A percentile compares a stretch with the other conserved stretches of the same genome.
Evolutionary conservation across 345 rosid species (phyloP).

Genomic region (Streptanthus diversifolius): DNA sequence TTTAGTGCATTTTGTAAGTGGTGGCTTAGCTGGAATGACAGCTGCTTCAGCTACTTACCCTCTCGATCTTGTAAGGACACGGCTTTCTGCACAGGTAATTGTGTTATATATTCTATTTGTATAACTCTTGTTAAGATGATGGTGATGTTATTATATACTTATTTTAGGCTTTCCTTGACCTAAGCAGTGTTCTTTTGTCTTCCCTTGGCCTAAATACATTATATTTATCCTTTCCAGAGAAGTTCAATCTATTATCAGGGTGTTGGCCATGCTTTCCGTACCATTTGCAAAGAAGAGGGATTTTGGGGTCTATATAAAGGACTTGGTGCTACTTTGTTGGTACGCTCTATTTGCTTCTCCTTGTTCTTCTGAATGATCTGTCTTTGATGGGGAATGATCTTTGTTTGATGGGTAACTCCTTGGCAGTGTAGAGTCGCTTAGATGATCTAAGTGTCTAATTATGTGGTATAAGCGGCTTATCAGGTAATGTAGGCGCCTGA

Average conservation of each 20-base stretch:
- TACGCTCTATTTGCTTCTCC: conserved; percentile 32
- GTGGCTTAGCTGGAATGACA: conserved; percentile 92
- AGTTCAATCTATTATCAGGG: conserved; percentile 75
- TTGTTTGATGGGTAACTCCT: background rate
- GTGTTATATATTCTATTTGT: background rate
- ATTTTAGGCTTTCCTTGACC: background rate
- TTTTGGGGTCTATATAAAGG: conserved; percentile 82
- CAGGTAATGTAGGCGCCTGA: background rate
- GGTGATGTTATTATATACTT: background rate
- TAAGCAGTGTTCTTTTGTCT: background rate
- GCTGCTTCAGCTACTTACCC: conserved; percentile 99
- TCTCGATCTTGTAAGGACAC: conserved; percentile 93
- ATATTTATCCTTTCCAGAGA: conserved; percentile 49
- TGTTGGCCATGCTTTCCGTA: conserved; percentile 76
- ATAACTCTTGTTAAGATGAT: no score
- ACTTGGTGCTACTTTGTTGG: conserved; percentile 87
- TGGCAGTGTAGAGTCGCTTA: conserved; percentile 14
- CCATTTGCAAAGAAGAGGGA: conserved; percentile 84
- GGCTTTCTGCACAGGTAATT: conserved; percentile 91
- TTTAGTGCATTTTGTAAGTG: conserved; percentile 65
- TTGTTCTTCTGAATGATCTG: background rate
- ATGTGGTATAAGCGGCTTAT: background rate
- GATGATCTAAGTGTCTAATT: background rate
- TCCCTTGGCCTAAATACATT: background rate
- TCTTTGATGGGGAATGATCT: background rate